These are phyloP conservation scores for Crepidotus variabilis DNA, from an alignment of 768 basidiomycete species.

Conservation along the genomic window DNA sequence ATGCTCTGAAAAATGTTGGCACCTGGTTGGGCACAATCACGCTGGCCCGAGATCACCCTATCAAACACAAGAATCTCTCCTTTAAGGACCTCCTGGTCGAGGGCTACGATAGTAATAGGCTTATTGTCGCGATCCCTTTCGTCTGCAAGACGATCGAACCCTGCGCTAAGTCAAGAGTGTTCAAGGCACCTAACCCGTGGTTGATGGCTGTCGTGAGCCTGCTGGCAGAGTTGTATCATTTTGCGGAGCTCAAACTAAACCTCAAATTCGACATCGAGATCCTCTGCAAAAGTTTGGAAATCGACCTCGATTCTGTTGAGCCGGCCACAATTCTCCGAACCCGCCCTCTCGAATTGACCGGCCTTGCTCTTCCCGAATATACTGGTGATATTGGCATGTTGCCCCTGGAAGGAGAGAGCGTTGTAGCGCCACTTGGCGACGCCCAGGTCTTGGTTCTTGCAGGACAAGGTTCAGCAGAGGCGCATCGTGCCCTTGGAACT, in stretches of 20 bases:
- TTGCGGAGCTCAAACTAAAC: slow-evolving; percentile 92
- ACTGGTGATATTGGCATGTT: slow-evolving; percentile 76
- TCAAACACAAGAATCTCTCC: slow-evolving; percentile 89
- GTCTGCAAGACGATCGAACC: slow-evolving; percentile 96
- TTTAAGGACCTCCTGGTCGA: slow-evolving; percentile 98
- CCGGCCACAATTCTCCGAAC: slow-evolving; percentile 80
- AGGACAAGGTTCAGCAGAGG: slow-evolving; percentile 55
- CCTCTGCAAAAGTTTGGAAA: slow-evolving; percentile 85
- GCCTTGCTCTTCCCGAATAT: slow-evolving; percentile 72
- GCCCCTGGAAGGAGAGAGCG: slow-evolving; percentile 70
- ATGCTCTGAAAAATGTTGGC: slow-evolving; percentile 88
- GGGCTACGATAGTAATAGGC: slow-evolving; percentile 87
- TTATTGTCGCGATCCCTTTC: slow-evolving; percentile 94
- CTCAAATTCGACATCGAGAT: slow-evolving; percentile 99
- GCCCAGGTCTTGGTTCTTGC: slow-evolving; percentile 62
- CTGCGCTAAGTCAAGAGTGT: slow-evolving; percentile 85
- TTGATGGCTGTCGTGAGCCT: slow-evolving; percentile 92
- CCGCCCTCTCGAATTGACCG: slow-evolving; percentile 60
- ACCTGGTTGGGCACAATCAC: slow-evolving; percentile 95
- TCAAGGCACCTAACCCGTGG: slow-evolving; percentile 98
- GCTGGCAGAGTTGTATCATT: slow-evolving; percentile 94
- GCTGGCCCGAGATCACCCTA: slow-evolving; percentile 86
- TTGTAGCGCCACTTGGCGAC: slow-evolving; percentile 46
- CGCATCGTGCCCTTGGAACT: slow-evolving; percentile 63
- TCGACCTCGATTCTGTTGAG: slow-evolving; percentile 83